These are phyloP conservation scores for Penicillium rolfsii DNA, from an alignment of 2,329 filamentous ascomycete genomes.

Conservation along the genomic window DNA sequence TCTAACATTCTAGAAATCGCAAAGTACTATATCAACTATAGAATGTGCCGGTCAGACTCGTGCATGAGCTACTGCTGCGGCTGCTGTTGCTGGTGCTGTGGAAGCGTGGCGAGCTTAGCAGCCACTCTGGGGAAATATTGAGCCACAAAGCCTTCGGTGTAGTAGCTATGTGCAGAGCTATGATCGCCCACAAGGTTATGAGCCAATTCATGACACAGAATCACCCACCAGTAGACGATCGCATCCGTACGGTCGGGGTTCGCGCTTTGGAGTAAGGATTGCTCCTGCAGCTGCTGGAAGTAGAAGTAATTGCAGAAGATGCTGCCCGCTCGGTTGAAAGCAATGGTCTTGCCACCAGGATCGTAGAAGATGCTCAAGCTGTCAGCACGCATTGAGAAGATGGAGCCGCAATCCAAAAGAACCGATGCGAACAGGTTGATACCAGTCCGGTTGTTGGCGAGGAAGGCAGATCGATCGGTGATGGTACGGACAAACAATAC, in stretches of 20 bases:
- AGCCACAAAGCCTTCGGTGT: conserved; percentile 78
- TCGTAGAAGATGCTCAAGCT: conserved; percentile 89
- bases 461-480: conserved; percentile 58
- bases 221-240: conserved; percentile 88
- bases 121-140: conserved; percentile 76
- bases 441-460: conserved; percentile 61
- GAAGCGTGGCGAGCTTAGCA: conserved; percentile 50
- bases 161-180: conserved; percentile 78
- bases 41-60: background rate
- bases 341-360: conserved; percentile 76
- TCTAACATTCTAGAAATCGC: conserved; percentile 10
- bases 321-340: conserved; percentile 84
- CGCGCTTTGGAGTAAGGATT: conserved; percentile 46
- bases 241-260: conserved; percentile 65
- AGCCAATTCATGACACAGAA: conserved; percentile 92
- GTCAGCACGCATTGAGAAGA: conserved; percentile 71
- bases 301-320: conserved; percentile 94
- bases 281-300: conserved; percentile 76
- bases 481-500: conserved; percentile 69
- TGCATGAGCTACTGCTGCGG: background rate
- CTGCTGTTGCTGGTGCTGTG: background rate
- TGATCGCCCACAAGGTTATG: conserved; percentile 87
- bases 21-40: background rate
- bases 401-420: conserved; percentile 67
- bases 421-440: conserved; percentile 72